These are phyloP conservation scores for Sanghuangporus baumii DNA, from an alignment of 1,284 basidiomycete genomes.

Conservation along the genomic window DNA sequence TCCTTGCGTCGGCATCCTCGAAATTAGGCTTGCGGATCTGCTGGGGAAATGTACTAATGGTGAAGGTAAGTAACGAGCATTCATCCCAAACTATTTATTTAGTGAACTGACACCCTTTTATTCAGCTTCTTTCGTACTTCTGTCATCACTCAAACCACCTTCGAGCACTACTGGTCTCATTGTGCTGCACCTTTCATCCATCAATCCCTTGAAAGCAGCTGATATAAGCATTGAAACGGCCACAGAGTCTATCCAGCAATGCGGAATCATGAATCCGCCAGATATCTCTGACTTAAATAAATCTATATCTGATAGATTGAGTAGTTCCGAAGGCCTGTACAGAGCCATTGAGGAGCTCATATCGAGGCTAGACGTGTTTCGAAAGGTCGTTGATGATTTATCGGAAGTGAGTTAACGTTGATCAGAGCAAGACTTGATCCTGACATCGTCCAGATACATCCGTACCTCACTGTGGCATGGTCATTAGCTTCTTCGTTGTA, in stretches of 20 bases:
- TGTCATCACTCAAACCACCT: too few relatives aligned
- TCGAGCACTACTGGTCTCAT: too few relatives aligned
- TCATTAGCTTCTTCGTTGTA: not conserved
- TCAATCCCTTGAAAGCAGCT: too few relatives aligned
- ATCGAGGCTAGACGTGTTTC: not conserved
- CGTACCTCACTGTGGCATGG: not conserved
- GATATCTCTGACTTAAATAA: too few relatives aligned
- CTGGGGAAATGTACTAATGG: not conserved
- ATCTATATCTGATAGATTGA: not conserved
- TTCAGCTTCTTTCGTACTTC: too few relatives aligned
- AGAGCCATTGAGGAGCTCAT: not conserved
- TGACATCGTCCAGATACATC: not conserved
- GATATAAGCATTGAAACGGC: too few relatives aligned
- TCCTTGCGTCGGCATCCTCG: not conserved
- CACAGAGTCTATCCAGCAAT: too few relatives aligned
- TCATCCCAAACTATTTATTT: too few relatives aligned
- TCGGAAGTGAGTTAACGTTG: not conserved
- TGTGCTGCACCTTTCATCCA: too few relatives aligned
- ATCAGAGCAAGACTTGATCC: too few relatives aligned
- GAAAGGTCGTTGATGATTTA: not conserved
- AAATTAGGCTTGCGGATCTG: not conserved
- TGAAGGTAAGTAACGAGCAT: not conserved
- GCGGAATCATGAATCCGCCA: too few relatives aligned
- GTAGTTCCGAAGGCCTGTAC: not conserved
- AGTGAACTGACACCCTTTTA: too few relatives aligned